These are phyloP conservation scores for Penicillium brevicompactum DNA, from an alignment of 2,329 filamentous ascomycete species.

Conservation along the genomic window DNA sequence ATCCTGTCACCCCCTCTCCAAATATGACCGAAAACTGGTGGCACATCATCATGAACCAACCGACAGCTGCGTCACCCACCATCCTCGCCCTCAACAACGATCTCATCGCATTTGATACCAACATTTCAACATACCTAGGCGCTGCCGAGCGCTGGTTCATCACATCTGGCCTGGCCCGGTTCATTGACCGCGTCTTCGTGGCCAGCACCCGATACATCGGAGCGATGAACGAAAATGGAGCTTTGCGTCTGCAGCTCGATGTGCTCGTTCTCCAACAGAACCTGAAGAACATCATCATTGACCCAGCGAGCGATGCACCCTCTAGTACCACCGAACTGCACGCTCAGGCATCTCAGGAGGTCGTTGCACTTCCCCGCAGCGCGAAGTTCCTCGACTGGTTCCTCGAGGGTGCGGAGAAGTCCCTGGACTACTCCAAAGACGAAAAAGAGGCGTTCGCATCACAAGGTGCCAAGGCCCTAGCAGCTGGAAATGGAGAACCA, in stretches of 20 bases:
- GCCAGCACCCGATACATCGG: constrained; percentile 69
- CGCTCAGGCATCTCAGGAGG: constrained; percentile 29
- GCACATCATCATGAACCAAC: constrained; percentile 45
- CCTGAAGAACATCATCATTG: constrained; percentile 79
- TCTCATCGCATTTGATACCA: constrained; percentile 85
- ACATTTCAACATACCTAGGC: constrained; percentile 71
- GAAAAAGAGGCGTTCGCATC: constrained; percentile 45
- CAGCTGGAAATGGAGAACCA: constrained; percentile 43
- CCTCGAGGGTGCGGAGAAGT: constrained; percentile 48
- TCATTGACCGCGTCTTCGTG: constrained; percentile 80
- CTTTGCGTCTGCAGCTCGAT: constrained; percentile 87
- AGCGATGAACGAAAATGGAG: constrained; percentile 82
- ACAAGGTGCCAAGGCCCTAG: constrained; percentile 36
- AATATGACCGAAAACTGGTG: constrained; percentile 72
- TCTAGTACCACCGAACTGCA: constrained; percentile 4
- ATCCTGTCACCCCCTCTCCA: constrained; percentile 54
- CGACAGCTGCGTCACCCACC: constrained; percentile 56
- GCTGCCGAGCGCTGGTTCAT: constrained; percentile 73
- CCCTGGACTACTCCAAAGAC: constrained; percentile 47
- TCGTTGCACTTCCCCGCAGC: constrained; percentile 45
- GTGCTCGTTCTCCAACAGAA: constrained; percentile 95
- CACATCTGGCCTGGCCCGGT: constrained; percentile 70
- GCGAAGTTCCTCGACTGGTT: constrained; percentile 53
- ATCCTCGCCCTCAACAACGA: constrained; percentile 83
- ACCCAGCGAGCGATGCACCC: constrained; percentile 21